Evolutionary conservation across 202 grass and related monocot species (phyloP), one percentile per base, ranked within the genome.

Genomic region (Thinopyrum obtusiflorum): DNA sequence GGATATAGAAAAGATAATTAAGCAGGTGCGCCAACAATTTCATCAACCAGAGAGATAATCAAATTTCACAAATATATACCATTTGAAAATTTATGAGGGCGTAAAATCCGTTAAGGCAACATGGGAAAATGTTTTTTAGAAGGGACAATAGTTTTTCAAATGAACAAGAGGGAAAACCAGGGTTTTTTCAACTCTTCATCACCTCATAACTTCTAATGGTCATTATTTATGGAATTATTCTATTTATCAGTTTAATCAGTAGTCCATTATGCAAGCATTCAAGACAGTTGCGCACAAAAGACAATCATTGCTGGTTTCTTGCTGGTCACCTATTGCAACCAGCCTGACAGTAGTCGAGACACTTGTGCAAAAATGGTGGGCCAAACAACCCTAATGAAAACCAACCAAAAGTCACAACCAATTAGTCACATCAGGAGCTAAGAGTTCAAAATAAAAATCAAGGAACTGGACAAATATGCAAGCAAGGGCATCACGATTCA

Each of bases 1-100:
- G 57, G 67, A 84, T 76, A 23, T 10, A 47, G 6, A 83, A 72
- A 80, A 9, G 20, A 81, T 40, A n/a, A 61, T 33, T 74, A 21
- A 86, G 70, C 10, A 80, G 2, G 7, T 69, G 53, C n/a, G 61
- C 3, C 49, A 23, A 61, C 31, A 81, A 28, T 15, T 68, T 1
- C 79, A 81, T 33, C 18, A 46, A 66, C 12, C 44, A 80, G 39
- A 2, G 21, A 18, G 37, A 63, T 7, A 35, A 35, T 4, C 20
- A 21, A 80, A 49, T 21, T 49, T 80, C 62, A 67, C 4, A 55
- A 35, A 35, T 47, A 55, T 69, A 55, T 37, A 25, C 32, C 42
- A 55, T 28, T 53, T 24, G 64, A 25, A n/a, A 42, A 51, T 74
- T 33, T 80, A 67, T 9, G 18, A 49, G 11, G 63, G 8, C 49